Evolutionary conservation across 2,329 filamentous ascomycete species (phyloP).

Genomic region (Epichloe sylvatica): DNA sequence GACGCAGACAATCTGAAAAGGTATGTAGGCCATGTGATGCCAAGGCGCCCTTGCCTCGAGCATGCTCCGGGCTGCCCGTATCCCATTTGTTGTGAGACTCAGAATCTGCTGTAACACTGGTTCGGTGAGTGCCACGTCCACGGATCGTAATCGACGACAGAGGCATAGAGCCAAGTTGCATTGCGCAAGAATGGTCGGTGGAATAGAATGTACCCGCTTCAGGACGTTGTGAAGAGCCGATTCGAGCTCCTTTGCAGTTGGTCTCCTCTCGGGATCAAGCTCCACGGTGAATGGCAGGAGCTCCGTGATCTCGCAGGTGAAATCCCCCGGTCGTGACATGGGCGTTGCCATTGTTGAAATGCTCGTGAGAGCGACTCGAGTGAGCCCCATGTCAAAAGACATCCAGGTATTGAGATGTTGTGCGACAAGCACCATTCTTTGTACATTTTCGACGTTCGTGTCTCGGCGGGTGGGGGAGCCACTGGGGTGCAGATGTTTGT

Average conservation of each 20-base stretch:
- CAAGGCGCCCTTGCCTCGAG: slow-evolving; percentile 33
- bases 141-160: slow-evolving; percentile 37
- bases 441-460: slow-evolving; percentile 24
- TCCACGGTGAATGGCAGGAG: slow-evolving; percentile 39
- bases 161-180: slow-evolving; percentile 42
- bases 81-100: slow-evolving; percentile 27
- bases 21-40: slow-evolving; percentile 47
- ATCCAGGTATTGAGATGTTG: slow-evolving; percentile 46
- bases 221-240: slow-evolving; percentile 27
- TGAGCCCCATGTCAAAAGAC: slow-evolving; percentile 43
- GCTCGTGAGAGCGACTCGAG: slow-evolving; percentile 33
- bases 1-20: slow-evolving; percentile 43
- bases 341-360: slow-evolving; percentile 28
- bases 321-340: slow-evolving; percentile 25
- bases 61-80: slow-evolving; percentile 33
- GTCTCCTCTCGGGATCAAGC: slow-evolving; percentile 35
- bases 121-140: slow-evolving; percentile 31
- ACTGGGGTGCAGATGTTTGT: slow-evolving; percentile 12
- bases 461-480: background rate
- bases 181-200: slow-evolving; percentile 33
- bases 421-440: slow-evolving; percentile 34
- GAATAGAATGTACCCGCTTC: slow-evolving; percentile 23
- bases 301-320: slow-evolving; percentile 34
- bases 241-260: slow-evolving; percentile 28
- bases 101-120: slow-evolving; percentile 33